Evolutionary conservation across 2,329 filamentous ascomycete genomes (phyloP), one percentile per base, ranked within the genome.

Genomic region (Thielaviopsis musarum): DNA sequence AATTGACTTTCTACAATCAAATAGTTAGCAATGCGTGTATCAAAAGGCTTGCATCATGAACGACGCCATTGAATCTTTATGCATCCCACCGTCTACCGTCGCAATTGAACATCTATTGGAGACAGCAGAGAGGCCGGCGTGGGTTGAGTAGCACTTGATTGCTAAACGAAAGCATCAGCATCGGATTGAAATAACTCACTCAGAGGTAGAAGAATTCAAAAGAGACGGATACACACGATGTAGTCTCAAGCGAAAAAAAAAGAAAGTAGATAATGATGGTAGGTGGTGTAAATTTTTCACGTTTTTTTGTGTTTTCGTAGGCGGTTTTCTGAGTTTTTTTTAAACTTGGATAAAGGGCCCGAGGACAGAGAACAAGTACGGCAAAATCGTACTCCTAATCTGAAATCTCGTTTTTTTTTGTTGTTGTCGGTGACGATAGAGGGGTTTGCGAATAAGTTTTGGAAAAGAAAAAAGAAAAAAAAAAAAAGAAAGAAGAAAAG

Each of bases 321-420:
- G 52, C 57, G 56, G 56, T 61, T 61, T 61, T 61, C 60, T 61
- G 60, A 59, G 52, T 61, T 61, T 61, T 61, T 61, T 61, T 59
- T 61, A 59, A 59, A 57, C 56, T 61, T 60, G 59, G 54, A 74
- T 73, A 73, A 76, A 73, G 72, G 72, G 75, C 75, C 74, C 73
- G 75, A 78, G 78, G 76, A 77, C 77, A 81, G 76, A 78, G 75
- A 77, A 74, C 70, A 73, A 76, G 77, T 74, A 78, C 77, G 75
- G 76, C 70, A 56, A 61, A 72, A 74, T 73, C 76, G 77, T 75
- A 78, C 77, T 78, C 75, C 76, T 75, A 75, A 75, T 74, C 73
- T 73, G 69, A 68, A 69, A 73, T 70, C 71, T 72, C 70, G 71
- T 73, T 72, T 70, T 68, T 67, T 70, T 70, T 68, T 70, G 69